Base-by-base conservation (phyloP, 345 rosid species). In the Eucalyptus grandis region DNA sequence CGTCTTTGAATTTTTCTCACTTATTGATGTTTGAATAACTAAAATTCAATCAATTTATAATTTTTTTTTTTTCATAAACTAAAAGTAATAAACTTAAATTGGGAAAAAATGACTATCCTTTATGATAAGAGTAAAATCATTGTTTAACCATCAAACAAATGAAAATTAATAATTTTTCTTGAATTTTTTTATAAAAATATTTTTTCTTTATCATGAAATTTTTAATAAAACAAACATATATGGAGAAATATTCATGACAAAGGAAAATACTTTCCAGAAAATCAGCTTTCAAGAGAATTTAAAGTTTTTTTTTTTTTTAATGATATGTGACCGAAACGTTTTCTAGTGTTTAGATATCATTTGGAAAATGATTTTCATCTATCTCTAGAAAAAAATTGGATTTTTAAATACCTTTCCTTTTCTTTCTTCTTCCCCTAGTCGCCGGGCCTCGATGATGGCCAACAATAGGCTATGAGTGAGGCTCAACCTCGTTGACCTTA, bases 381-480 rank as follows among this genome's bases (percentile, higher is more conserved):
- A 53, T 53, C 58, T 53, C 26, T 21, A 4, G 58, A 53, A 21
- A 53, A 53, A 53, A 53, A 53, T 15, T 53, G 11, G 58, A 53
- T 53, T 53, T 53, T 53, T 8, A 53, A 53, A 53, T 53, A 21
- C 0, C 0, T 53, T 53, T 19, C 5, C 4, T 53, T 53, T 53
- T 21, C 58, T 53, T 19, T 53, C 5, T 53, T 53, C 26, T 1
- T 53, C 5, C 58, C 24, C 24, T 4, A 17, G 0, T 53, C 26
- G 2, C 4, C 22, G 24, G 1, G 58, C 58, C 58, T 53, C 1
- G 4, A 8, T 2, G 58, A 53, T 1, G 10, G 10, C 58, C 24
- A 19, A 51, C 2, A 2, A 19, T 19, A 19, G 22, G 22, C 56
- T 53, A 53, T 2, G 19, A 53, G 24, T 53, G 56, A 53, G 58